Percentiles rank a stretch among this genome's conserved stretches.
Evolutionary conservation across 208 protist genomes (phyloP).

Genomic region (Crithidia mellificae): DNA sequence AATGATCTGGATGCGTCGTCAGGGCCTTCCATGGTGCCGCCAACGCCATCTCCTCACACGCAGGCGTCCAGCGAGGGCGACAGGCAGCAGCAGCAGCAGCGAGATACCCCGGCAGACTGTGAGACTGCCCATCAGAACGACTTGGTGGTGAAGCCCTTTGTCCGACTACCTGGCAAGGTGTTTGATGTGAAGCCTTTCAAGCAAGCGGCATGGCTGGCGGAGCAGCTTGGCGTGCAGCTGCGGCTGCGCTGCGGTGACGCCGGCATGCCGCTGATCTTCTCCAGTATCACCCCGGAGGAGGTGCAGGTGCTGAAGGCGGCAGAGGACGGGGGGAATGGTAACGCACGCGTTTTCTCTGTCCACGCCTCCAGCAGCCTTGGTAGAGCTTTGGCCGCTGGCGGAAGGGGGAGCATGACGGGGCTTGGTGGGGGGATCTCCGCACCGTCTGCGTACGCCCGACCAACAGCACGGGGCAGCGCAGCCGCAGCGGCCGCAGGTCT

Average conservation of each 20-base stretch:
- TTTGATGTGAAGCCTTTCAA: slow-evolving; percentile 69
- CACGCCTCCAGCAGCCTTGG: no score
- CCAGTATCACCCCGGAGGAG: slow-evolving; percentile 27
- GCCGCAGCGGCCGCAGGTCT: no score
- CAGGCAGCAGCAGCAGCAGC: slow-evolving; percentile 23
- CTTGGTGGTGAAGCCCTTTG: slow-evolving; percentile 1
- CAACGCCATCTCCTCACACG: slow-evolving; percentile 1
- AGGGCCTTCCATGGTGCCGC: not conserved
- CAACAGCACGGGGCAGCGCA: slow-evolving; percentile 1
- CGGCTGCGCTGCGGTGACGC: slow-evolving; percentile 38
- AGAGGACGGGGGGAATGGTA: not conserved
- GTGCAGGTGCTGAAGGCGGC: not conserved
- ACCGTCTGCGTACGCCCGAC: not conserved
- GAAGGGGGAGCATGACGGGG: no score
- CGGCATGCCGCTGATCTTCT: slow-evolving; percentile 41
- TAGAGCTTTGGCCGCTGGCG: no score
- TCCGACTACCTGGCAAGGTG: slow-evolving; percentile 51
- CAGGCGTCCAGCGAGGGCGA: no score
- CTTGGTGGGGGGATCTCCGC: no score
- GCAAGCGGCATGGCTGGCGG: slow-evolving; percentile 43
- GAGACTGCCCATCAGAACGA: no score
- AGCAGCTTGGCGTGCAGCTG: slow-evolving; percentile 55
- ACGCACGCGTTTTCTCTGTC: no score
- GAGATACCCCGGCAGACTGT: no score
- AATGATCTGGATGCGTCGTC: not conserved